Evolutionary conservation across 768 basidiomycete species (phyloP).

Genomic region (Suillus subaureus): DNA sequence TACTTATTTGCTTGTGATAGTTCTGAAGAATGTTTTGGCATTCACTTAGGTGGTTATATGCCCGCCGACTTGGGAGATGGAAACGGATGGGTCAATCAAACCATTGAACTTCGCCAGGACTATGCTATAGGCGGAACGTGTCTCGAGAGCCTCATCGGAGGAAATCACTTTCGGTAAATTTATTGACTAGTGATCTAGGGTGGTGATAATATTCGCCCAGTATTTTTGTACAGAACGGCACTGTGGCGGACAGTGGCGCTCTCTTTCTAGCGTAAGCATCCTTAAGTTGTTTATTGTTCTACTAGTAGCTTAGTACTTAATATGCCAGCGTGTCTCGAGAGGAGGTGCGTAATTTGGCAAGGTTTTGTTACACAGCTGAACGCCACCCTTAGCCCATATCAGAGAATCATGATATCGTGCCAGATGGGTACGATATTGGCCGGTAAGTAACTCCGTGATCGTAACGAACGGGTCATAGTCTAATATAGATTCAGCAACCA

Average conservation of each 20-base stretch:
- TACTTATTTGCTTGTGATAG: conserved; percentile 21
- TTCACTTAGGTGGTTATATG: conserved; percentile 40
- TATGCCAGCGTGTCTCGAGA: conserved; percentile 48
- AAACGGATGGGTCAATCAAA: conserved; percentile 45
- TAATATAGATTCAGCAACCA: conserved; percentile 30
- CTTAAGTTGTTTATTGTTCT: background rate
- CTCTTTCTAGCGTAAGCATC: conserved; percentile 60
- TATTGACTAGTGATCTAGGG: background rate
- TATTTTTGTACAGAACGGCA: conserved; percentile 61
- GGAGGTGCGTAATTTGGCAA: conserved; percentile 28
- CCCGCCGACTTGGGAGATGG: conserved; percentile 52
- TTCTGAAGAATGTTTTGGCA: conserved; percentile 41
- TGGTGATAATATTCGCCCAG: conserved; percentile 28
- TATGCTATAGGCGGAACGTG: conserved; percentile 43
- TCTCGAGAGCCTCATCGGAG: conserved; percentile 45
- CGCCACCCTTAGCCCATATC: conserved; percentile 24
- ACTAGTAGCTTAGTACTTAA: background rate
- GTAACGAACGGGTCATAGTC: background rate
- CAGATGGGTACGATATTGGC: conserved; percentile 54
- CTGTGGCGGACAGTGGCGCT: conserved; percentile 46
- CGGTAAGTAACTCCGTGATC: conserved; percentile 30
- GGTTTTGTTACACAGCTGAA: background rate
- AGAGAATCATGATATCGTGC: conserved; percentile 43
- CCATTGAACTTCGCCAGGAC: conserved; percentile 47
- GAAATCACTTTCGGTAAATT: conserved; percentile 49